A percentile compares a stretch with the other conserved stretches of the same genome.
Evolutionary conservation across 2,329 filamentous ascomycete genomes (phyloP).

Genomic region (Nemania abortiva): DNA sequence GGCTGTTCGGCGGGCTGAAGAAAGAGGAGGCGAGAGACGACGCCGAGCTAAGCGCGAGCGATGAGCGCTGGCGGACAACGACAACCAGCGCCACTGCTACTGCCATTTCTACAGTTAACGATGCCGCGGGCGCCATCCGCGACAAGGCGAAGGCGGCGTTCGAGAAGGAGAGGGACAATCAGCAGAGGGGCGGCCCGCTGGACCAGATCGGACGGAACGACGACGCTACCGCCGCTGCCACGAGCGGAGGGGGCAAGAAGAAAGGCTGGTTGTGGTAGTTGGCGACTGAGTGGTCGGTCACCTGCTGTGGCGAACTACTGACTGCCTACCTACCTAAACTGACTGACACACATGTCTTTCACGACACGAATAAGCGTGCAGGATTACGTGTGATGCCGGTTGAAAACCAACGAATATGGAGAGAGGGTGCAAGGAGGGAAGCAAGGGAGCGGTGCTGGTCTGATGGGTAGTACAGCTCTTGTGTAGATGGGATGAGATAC

Average conservation of each 20-base stretch:
- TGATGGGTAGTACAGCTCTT: neutral
- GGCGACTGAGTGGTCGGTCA: neutral
- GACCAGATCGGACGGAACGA: slow-evolving; percentile 62
- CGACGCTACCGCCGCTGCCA: neutral
- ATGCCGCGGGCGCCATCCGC: slow-evolving; percentile 52
- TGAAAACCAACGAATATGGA: neutral
- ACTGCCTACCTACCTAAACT: neutral
- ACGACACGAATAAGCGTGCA: neutral
- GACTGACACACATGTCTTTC: neutral
- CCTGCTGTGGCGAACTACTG: neutral
- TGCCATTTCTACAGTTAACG: slow-evolving; percentile 22
- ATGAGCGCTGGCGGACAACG: slow-evolving; percentile 30
- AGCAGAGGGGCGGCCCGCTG: slow-evolving; percentile 63
- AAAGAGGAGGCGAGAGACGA: slow-evolving; percentile 45
- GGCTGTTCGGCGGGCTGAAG: slow-evolving; percentile 57
- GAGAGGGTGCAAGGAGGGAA: neutral
- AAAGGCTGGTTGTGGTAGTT: slow-evolving; percentile 62
- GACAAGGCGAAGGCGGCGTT: slow-evolving; percentile 60
- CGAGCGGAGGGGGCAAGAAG: slow-evolving; percentile 53
- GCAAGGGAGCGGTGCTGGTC: neutral
- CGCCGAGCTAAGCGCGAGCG: slow-evolving; percentile 39
- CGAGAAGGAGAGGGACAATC: slow-evolving; percentile 64
- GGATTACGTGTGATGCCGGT: neutral
- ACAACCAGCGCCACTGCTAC: neutral
- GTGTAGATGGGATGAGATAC: too few species aligned